Evolutionary conservation across 257 asterid genomes (phyloP).

Genomic region (Linaria vulgaris): DNA sequence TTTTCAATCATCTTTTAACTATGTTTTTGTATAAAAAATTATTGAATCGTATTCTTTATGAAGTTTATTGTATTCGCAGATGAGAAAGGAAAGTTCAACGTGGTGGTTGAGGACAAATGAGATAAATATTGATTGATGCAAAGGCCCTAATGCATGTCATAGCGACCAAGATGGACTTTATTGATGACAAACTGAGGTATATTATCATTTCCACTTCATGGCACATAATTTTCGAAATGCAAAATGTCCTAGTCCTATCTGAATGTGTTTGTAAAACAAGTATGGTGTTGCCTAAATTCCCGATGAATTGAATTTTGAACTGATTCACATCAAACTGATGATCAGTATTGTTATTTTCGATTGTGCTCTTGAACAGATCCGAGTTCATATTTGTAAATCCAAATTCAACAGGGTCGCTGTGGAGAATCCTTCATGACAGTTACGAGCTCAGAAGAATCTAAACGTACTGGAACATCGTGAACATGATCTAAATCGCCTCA

Average conservation of each 20-base stretch:
- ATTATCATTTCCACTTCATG: not conserved
- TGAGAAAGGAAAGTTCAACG: no score
- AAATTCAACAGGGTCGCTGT: conserved; percentile 79
- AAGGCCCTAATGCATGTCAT: conserved; percentile 70
- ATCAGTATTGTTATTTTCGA: conserved; percentile 3
- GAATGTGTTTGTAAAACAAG: not conserved
- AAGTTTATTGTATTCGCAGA: no score
- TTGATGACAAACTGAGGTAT: conserved; percentile 65
- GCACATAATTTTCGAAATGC: not conserved
- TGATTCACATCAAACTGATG: no score
- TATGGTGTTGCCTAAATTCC: not conserved
- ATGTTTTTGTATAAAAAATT: no score
- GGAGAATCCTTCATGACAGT: conserved; percentile 91
- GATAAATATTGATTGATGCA: no score
- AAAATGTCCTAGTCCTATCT: not conserved
- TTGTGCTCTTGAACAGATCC: conserved; percentile 49
- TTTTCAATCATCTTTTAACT: no score
- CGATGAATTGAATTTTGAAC: no score
- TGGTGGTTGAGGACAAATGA: no score
- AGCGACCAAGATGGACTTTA: conserved; percentile 69
- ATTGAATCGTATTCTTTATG: no score
- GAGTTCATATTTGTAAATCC: conserved; percentile 99
- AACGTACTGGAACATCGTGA: conserved; percentile 46
- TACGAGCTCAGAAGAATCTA: conserved; percentile 71
- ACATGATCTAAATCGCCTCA: conserved; percentile 23